Evolutionary conservation across 2,329 filamentous ascomycete genomes (phyloP), one percentile per base, ranked within the genome.

Genomic region (Fusarium lateritium): DNA sequence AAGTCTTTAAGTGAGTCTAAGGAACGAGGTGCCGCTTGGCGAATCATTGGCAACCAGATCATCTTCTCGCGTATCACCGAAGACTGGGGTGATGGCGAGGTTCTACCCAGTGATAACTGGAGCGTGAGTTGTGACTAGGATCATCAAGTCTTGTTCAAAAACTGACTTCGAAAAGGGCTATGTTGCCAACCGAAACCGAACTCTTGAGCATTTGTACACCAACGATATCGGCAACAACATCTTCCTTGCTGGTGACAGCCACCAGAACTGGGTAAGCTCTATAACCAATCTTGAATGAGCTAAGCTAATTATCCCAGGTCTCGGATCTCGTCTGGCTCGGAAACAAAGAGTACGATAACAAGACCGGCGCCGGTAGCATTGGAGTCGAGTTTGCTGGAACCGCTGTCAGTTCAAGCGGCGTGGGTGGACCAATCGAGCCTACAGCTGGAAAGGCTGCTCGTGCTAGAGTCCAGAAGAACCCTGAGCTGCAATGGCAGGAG

Each of bases 181-280:
- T 73, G 80, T 86, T 56, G 84, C 89, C 13, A 93, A 93, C 77
- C 84, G 89, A 49, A 93, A 94, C 80, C 85, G 91, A 36, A 94
- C 92, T 0, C 81, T 93, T 13, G 80, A 88, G 71, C 86, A 88
- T 56, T 79, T 94, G 10, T 91, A 90, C 72, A 83, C 88, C 55
- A 88, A 92, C 76, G 83, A 89, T 21, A 93, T 94, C 69, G 82
- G 82, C 56, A 93, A 94, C 81, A 93, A 90, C 74, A 87, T 94
- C 70, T 88, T 94, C 73, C 85, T 94, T 24, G 85, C 91, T 0
- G 92, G 92, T 14, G 91, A 94, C 75, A 87, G 84, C 39, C 92
- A 94, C 74, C 67, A 71, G 47, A 71, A 71, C 39, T 70, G 67
- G 67, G 67, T 68, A 56, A 5, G 43, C 21, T 1, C 6, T 10